A percentile compares a stretch with the other conserved stretches of the same genome.
phyloP scores from a whole-genome alignment of 441 rosid genomes.

The Populus hybrid region DNA sequence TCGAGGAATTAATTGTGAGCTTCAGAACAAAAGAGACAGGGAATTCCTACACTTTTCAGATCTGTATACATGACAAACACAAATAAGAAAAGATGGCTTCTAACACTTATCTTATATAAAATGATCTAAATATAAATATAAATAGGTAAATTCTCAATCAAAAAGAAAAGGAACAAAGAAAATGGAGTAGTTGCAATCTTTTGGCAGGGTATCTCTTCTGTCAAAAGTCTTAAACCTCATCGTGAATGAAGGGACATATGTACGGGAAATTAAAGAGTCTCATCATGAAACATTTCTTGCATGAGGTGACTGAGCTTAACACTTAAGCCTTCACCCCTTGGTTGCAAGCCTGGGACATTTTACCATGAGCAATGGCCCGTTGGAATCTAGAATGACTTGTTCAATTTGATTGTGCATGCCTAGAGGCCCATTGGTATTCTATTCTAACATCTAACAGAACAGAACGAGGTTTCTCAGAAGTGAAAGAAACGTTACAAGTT shows the following conservation, averaged over 20 bases:
- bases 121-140: neutral
- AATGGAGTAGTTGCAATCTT: neutral
- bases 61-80: conserved; percentile 39
- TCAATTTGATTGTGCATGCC: neutral
- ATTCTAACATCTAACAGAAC: neutral
- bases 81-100: conserved; percentile 1
- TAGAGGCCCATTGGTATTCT: neutral
- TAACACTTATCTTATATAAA: neutral
- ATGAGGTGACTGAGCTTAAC: too few relatives aligned
- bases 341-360: too few relatives aligned
- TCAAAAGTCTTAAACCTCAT: neutral
- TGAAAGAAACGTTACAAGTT: neutral
- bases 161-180: neutral
- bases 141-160: neutral
- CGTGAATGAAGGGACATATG: neutral
- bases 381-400: neutral
- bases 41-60: conserved; percentile 66
- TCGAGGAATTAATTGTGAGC: conserved; percentile 80
- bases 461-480: neutral
- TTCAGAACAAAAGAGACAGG: conserved; percentile 63
- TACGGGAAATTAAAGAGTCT: neutral
- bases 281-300: too few relatives aligned
- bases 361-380: too few relatives aligned
- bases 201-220: neutral
- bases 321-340: too few relatives aligned